Evolutionary conservation across 345 rosid species (phyloP).

Genomic region (Rhodamnia argentea): DNA sequence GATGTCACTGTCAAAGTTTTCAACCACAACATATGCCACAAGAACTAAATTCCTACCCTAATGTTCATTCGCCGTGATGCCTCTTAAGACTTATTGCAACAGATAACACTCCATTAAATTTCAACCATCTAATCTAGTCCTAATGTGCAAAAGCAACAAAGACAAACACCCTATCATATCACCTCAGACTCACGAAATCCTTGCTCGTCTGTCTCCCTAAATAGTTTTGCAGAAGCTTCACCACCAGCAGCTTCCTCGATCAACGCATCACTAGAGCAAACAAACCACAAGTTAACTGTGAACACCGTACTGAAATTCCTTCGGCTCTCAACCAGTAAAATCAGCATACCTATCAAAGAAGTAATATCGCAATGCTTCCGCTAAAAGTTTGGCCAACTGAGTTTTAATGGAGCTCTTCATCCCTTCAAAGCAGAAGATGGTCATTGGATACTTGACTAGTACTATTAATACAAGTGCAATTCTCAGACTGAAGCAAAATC

Average conservation of each 20-base stretch:
- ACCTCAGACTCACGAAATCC: constrained; percentile 73
- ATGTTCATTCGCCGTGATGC: background rate
- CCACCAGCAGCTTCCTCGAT: constrained; percentile 84
- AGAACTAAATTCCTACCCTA: background rate
- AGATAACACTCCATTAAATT: background rate
- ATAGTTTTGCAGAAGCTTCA: constrained; percentile 39
- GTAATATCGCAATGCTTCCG: constrained; percentile 56
- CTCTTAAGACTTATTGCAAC: background rate
- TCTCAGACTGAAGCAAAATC: constrained; percentile 5
- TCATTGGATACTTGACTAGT: background rate
- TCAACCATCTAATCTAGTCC: background rate
- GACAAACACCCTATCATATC: background rate
- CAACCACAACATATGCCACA: background rate
- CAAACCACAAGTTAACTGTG: background rate
- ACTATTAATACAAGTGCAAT: background rate
- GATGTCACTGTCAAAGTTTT: background rate
- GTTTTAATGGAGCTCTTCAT: constrained; percentile 51
- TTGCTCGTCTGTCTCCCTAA: constrained; percentile 56
- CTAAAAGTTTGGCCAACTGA: constrained; percentile 51
- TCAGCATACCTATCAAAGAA: constrained; percentile 62
- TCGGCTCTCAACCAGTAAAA: background rate
- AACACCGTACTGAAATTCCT: background rate
- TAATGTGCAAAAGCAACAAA: background rate
- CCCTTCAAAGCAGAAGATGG: constrained; percentile 26
- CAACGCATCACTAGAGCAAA: constrained; percentile 56